Conservation (phyloP, 2,329 filamentous ascomycete genomes). For the Scopulariopsis brevicaulis region DNA sequence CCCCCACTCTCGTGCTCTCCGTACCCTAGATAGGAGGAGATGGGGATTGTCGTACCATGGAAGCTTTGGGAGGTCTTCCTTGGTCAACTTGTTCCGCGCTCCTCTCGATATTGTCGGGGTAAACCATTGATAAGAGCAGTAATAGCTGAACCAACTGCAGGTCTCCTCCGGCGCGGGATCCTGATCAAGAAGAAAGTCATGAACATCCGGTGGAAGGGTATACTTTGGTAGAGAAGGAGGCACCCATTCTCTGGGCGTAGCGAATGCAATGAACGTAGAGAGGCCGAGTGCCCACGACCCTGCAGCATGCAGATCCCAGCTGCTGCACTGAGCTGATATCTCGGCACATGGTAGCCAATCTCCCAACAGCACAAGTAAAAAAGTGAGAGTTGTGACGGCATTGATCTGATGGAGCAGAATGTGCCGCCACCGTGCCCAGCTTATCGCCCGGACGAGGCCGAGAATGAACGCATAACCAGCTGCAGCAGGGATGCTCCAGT, state of each 20-base stretch:
- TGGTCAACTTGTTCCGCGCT: slow-evolving; percentile 27
- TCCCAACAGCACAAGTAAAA: slow-evolving; percentile 22
- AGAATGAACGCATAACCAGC: slow-evolving; percentile 29
- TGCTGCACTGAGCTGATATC: slow-evolving; percentile 16
- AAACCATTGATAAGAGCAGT: slow-evolving; percentile 38
- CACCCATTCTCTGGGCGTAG: slow-evolving; percentile 37
- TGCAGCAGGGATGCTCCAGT: slow-evolving; percentile 22
- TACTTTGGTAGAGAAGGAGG: slow-evolving; percentile 4
- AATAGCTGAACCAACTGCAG: slow-evolving; percentile 41
- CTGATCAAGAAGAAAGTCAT: slow-evolving; percentile 7
- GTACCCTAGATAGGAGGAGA: slow-evolving; percentile 30
- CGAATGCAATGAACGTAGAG: slow-evolving; percentile 25
- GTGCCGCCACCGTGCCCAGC: slow-evolving; percentile 30
- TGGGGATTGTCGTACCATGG: slow-evolving; percentile 45
- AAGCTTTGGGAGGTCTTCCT: slow-evolving; percentile 33
- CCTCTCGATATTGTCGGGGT: slow-evolving; percentile 37
- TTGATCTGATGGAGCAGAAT: slow-evolving; percentile 36
- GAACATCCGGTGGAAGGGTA: background rate
- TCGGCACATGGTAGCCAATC: slow-evolving; percentile 32
- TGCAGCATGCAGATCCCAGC: slow-evolving; percentile 6
- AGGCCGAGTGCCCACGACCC: slow-evolving; percentile 16
- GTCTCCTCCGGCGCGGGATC: slow-evolving; percentile 36
- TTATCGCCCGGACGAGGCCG: slow-evolving; percentile 28
- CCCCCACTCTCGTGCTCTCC: slow-evolving; percentile 27
- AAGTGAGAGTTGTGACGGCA: slow-evolving; percentile 23